Base-by-base conservation (phyloP, 1,284 basidiomycete genomes). In the Ceraceosorus guamensis region DNA sequence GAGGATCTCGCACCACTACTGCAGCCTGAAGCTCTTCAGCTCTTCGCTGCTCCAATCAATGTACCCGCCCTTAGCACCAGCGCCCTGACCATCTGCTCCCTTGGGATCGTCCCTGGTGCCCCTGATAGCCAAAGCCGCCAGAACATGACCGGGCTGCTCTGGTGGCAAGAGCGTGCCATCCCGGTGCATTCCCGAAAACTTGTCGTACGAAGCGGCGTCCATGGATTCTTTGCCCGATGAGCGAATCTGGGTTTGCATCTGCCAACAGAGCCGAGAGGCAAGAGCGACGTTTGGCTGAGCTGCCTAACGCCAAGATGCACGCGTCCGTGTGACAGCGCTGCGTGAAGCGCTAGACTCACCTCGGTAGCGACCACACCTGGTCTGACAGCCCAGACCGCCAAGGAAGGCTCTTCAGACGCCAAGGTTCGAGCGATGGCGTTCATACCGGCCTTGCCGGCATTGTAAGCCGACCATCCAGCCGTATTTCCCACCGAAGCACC, bases 391-490 rank as follows among this genome's bases (percentile, higher is more conserved):
- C 92, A 81, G 10, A 83, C 83, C 2, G 83, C 81, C n/a, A 93
- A 77, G 18, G 80, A 78, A 3, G 83, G 82, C 73, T 93, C 89
- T 76, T 92, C 91, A 61, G 83, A 82, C 4, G 85, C 87, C 5
- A 92, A 78, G 0, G 89, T 92, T 64, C 89, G 88, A 55, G 54
- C 64, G 43, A 92, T 79, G 18, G 87, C 85, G 75, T 92, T 92
- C 83, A 90, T 81, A 0, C 88, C 89, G 1, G 89, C 89, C 55
- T 78, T 78, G 37, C 62, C 63, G 0, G 76, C 75, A 39, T 84
- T 88, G 77, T 92, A 92, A 0, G 87, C 82, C 1, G 78, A 86
- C 87, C 87, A 91, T 0, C 83, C 84, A 0, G 83, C 76, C 0
- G 72, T 81, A n/a, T 81, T 82, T 41, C 85, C 84, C 4, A 81